Conservation (phyloP, 495 filamentous ascomycete genomes). For the Neurospora intermedia region DNA sequence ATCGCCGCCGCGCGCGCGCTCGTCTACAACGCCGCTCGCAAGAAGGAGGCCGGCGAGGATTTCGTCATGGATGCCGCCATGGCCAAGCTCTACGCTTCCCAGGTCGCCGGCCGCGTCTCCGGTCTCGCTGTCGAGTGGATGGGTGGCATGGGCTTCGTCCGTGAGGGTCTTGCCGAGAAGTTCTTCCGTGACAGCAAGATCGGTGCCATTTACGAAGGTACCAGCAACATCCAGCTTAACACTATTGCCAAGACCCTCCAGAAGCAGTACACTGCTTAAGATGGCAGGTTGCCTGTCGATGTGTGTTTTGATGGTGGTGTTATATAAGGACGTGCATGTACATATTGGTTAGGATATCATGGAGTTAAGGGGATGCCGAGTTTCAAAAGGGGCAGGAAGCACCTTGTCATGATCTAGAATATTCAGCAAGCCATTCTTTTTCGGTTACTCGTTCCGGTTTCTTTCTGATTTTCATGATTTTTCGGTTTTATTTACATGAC, state of each 20-base stretch:
- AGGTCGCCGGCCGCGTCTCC: slow-evolving; percentile 83
- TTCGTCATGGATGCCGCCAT: slow-evolving; percentile 95
- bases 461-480: neutral
- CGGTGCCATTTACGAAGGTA: slow-evolving; percentile 96
- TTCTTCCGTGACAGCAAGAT: slow-evolving; percentile 98
- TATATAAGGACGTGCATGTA: slow-evolving; percentile 1
- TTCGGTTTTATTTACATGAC: neutral
- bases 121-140: slow-evolving; percentile 94
- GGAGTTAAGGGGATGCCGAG: neutral
- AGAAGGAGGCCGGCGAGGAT: slow-evolving; percentile 94
- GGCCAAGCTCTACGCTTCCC: slow-evolving; percentile 92
- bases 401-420: neutral
- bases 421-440: neutral
- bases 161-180: slow-evolving; percentile 97
- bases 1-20: slow-evolving; percentile 83
- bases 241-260: slow-evolving; percentile 92
- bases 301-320: slow-evolving; percentile 3
- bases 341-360: neutral
- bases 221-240: slow-evolving; percentile 62
- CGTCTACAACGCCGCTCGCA: slow-evolving; percentile 91
- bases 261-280: slow-evolving; percentile 60
- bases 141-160: slow-evolving; percentile 94
- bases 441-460: neutral
- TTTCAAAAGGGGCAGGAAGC: neutral
- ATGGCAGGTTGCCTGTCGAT: neutral